Percentiles rank a stretch among this genome's conserved stretches.
phyloP scores from a whole-genome alignment of 768 basidiomycete genomes.

The Glaciozyma antarctica region DNA sequence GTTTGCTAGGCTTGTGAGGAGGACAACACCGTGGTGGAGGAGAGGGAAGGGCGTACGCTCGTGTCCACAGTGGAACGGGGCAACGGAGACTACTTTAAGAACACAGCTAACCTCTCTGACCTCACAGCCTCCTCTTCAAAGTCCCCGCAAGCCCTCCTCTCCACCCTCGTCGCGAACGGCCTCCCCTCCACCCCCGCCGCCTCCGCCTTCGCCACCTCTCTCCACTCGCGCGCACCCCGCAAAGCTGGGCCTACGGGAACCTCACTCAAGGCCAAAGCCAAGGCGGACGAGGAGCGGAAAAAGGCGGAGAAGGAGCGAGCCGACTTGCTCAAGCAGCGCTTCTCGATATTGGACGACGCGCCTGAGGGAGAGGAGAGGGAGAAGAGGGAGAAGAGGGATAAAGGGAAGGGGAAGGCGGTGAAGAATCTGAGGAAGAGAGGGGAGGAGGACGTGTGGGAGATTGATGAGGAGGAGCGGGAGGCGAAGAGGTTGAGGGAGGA shows the following conservation, averaged over 20 bases:
- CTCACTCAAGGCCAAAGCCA: slow-evolving; percentile 38
- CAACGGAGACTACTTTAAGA: neutral
- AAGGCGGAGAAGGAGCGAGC: slow-evolving; percentile 69
- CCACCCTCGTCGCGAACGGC: slow-evolving; percentile 64
- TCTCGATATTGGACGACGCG: slow-evolving; percentile 67
- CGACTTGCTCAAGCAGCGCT: slow-evolving; percentile 59
- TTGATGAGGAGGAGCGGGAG: slow-evolving; percentile 65
- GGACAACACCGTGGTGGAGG: no score
- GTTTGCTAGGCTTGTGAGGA: neutral
- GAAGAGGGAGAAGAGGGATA: slow-evolving; percentile 11
- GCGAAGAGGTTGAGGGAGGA: slow-evolving; percentile 36
- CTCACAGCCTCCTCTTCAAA: slow-evolving; percentile 67
- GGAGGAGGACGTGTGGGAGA: slow-evolving; percentile 66
- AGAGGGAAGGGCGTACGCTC: no score
- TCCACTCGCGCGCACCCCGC: slow-evolving; percentile 66
- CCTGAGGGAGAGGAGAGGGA: slow-evolving; percentile 41
- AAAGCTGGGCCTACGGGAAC: slow-evolving; percentile 58
- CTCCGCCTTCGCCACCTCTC: slow-evolving; percentile 66
- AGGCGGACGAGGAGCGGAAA: slow-evolving; percentile 46
- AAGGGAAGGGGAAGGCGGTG: slow-evolving; percentile 19
- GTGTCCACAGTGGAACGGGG: no score
- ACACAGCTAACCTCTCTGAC: neutral
- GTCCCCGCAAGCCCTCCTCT: slow-evolving; percentile 65
- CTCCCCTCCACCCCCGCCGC: slow-evolving; percentile 71
- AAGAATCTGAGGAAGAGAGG: slow-evolving; percentile 49